These are phyloP conservation scores for Mycena filopes DNA, from an alignment of 768 basidiomycete species.

Conservation along the genomic window DNA sequence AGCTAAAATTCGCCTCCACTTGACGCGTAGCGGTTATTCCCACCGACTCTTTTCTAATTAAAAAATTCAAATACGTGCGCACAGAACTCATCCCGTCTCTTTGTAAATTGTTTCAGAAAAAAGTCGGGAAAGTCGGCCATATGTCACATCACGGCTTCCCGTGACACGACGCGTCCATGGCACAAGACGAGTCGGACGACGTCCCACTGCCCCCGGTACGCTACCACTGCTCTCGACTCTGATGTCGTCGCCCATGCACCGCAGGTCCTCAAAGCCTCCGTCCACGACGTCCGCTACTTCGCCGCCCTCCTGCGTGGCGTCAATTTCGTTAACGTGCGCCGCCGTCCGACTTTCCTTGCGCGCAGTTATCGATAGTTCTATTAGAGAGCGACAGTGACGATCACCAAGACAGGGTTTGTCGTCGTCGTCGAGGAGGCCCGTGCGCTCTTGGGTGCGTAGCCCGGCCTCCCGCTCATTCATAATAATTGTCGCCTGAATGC, in stretches of 20 bases:
- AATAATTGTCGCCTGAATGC: not conserved
- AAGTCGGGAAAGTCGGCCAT: too few relatives aligned
- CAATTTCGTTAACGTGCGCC: slow-evolving; percentile 79
- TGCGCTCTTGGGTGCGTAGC: slow-evolving; percentile 77
- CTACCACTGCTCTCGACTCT: not conserved
- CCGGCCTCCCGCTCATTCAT: not conserved
- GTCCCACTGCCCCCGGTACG: slow-evolving; percentile 22
- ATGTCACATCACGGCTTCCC: not conserved
- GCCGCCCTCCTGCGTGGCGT: slow-evolving; percentile 83
- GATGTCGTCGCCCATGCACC: not conserved
- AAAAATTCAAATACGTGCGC: too few relatives aligned
- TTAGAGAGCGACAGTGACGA: slow-evolving; percentile 79
- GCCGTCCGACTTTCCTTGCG: slow-evolving; percentile 4
- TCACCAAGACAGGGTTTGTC: slow-evolving; percentile 76
- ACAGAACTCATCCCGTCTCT: too few relatives aligned
- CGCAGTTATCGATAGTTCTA: slow-evolving; percentile 17
- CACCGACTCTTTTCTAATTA: too few relatives aligned
- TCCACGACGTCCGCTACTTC: slow-evolving; percentile 87
- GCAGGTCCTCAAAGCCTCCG: slow-evolving; percentile 71
- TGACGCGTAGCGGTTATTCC: too few relatives aligned
- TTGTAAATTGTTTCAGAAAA: too few relatives aligned
- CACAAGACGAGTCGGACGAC: slow-evolving; percentile 11
- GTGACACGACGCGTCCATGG: slow-evolving; percentile 1
- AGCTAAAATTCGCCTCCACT: too few relatives aligned
- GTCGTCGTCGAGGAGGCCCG: slow-evolving; percentile 89